A percentile compares a stretch with the other conserved stretches of the same genome.
Conservation (phyloP, 2,329 filamentous ascomycete species). For the Neopestalotiopsis clavispora region DNA sequence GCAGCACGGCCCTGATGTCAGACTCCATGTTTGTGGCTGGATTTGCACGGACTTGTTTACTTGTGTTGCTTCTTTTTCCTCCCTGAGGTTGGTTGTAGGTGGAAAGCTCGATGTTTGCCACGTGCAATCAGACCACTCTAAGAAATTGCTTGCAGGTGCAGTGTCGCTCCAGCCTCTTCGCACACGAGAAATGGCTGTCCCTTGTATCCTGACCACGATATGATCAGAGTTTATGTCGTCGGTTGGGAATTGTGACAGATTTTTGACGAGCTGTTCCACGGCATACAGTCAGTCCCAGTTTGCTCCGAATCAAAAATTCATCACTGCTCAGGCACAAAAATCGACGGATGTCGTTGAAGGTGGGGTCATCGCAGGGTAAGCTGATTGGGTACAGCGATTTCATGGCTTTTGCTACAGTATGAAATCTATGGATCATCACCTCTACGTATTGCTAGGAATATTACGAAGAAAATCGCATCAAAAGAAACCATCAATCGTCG, state of each 20-base stretch:
- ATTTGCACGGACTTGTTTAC: too few species aligned
- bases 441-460: neutral
- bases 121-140: slow-evolving; percentile 1
- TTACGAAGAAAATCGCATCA: neutral
- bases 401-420: neutral
- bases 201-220: neutral
- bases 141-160: neutral
- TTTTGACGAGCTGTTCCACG: slow-evolving; percentile 1
- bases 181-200: neutral
- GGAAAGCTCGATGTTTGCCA: neutral
- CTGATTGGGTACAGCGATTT: slow-evolving; percentile 11
- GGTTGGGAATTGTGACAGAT: neutral
- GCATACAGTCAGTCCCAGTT: slow-evolving; percentile 1
- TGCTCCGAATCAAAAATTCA: slow-evolving; percentile 10
- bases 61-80: neutral
- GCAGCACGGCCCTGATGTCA: slow-evolving; percentile 83
- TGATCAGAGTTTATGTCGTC: neutral
- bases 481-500: neutral
- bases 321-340: neutral
- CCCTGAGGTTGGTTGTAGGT: slow-evolving; percentile 16
- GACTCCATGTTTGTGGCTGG: slow-evolving; percentile 69
- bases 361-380: slow-evolving; percentile 1
- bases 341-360: slow-evolving; percentile 14
- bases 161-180: neutral
- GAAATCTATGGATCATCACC: neutral